Evolutionary conservation across 1,139 yeast species (phyloP), one percentile per base, ranked within the genome.

Genomic region (Kodamaea sp.): DNA sequence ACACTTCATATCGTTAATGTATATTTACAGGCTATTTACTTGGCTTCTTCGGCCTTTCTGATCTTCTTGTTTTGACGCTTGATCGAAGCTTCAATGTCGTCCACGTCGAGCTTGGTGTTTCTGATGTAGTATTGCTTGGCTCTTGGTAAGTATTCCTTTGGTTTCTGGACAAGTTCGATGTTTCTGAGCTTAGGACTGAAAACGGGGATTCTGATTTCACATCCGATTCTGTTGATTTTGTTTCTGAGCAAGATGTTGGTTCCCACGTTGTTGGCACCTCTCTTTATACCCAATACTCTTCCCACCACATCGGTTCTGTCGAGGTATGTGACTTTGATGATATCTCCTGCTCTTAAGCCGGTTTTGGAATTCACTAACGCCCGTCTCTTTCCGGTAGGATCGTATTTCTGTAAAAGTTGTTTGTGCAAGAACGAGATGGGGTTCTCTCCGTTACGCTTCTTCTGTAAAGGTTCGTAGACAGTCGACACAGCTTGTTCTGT

Each of bases 91-190:
- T 83, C 92, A 41, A 83, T 66, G 54, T 84, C 92, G 41, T 83
- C 85, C 28, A 87, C 96, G 61, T 89, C 97, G 62, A 83, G 67
- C 61, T 81, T 82, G 46, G 87, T 75, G 61, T 78, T 83, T 66
- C 96, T 83, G 55, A 89, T 85, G 62, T 86, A 89, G 70, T 82
- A 88, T 48, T 87, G 92, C 70, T 86, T 88, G 63, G 79, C 77
- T 76, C 95, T 77, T 15, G 71, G 57, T 70, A 80, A 76, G 63
- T 85, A 82, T 53, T 72, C 73, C 47, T 73, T 70, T 18, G 95
- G 90, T 58, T 80, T 81, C 61, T 85, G 74, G 46, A 89, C 61
- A 24, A 86, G 59, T 59, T 89, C 96, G 38, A 89, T 70, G 59
- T 83, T 77, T 46, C 80, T 76, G 40, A 89, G 72, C 35, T 77